Percentiles rank a stretch among this genome's conserved stretches.
Evolutionary conservation across 1,284 basidiomycete species (phyloP).

Genomic region (Mycosarcoma mackinlayi): DNA sequence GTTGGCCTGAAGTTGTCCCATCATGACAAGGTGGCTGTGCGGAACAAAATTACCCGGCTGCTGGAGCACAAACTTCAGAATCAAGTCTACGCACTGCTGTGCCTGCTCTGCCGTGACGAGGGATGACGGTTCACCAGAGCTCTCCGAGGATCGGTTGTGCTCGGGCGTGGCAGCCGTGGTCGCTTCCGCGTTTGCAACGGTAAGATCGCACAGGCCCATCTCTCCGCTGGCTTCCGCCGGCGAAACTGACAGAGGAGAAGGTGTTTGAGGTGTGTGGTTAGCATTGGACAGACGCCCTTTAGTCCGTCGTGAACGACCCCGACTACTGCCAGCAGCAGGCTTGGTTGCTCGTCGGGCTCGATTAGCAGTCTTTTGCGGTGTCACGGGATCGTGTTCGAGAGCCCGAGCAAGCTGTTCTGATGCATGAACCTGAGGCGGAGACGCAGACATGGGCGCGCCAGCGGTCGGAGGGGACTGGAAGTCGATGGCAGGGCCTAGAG

Average conservation of each 20-base stretch:
- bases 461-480: conserved; percentile 16
- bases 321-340: conserved; percentile 9
- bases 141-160: conserved; percentile 14
- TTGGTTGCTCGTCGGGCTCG: conserved; percentile 16
- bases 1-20: conserved; percentile 42
- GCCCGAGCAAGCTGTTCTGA: conserved; percentile 4
- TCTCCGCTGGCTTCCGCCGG: conserved; percentile 19
- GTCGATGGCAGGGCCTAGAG: conserved; percentile 25
- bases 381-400: background rate
- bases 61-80: conserved; percentile 42
- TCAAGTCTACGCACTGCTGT: conserved; percentile 32
- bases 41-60: conserved; percentile 45
- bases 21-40: conserved; percentile 29
- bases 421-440: conserved; percentile 9
- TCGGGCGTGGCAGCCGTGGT: conserved; percentile 26
- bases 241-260: conserved; percentile 40
- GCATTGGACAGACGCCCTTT: conserved; percentile 30
- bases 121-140: conserved; percentile 15
- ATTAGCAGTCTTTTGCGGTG: conserved; percentile 12
- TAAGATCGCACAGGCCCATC: background rate
- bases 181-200: conserved; percentile 17
- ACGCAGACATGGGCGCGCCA: background rate
- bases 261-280: conserved; percentile 37
- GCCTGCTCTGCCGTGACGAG: conserved; percentile 40
- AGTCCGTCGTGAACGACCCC: conserved; percentile 28